Evolutionary conservation across 192 early-diverging fungal species (phyloP).

Genomic region (Mortierella claussenii): DNA sequence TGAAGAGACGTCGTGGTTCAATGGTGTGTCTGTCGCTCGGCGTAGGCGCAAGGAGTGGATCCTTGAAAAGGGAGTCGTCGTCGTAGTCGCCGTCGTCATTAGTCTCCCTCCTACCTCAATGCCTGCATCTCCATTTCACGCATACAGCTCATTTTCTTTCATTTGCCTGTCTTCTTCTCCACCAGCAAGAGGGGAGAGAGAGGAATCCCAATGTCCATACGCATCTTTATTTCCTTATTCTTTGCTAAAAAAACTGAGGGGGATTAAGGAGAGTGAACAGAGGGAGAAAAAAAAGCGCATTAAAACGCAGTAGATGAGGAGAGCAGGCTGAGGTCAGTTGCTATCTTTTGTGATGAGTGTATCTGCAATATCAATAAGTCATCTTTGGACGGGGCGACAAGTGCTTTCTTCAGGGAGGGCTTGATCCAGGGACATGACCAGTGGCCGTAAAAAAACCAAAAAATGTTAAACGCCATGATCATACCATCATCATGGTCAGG

Average conservation of each 20-base stretch:
- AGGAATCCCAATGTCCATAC: neutral
- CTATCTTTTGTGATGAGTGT: neutral
- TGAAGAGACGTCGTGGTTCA: no score
- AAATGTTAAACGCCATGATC: no score
- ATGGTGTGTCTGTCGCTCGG: neutral
- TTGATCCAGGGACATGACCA: no score
- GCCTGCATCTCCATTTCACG: neutral
- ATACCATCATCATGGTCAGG: no score
- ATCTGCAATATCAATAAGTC: no score
- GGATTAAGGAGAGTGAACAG: neutral
- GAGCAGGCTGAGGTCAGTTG: neutral
- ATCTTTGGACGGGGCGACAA: no score
- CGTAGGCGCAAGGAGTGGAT: neutral
- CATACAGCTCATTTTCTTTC: no score
- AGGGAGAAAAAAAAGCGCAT: neutral
- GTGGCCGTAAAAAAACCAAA: no score
- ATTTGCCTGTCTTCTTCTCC: no score
- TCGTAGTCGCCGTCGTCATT: neutral
- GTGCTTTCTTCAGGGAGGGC: no score
- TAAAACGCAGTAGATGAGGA: neutral
- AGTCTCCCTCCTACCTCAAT: neutral
- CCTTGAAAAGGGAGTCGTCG: neutral
- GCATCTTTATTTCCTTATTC: slow-evolving; percentile 13
- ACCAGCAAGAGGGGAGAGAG: neutral
- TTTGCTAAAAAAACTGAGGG: neutral